Evolutionary conservation across 2,329 filamentous ascomycete species (phyloP), one percentile per base, ranked within the genome.

Genomic region (Aureobasidium sp.): DNA sequence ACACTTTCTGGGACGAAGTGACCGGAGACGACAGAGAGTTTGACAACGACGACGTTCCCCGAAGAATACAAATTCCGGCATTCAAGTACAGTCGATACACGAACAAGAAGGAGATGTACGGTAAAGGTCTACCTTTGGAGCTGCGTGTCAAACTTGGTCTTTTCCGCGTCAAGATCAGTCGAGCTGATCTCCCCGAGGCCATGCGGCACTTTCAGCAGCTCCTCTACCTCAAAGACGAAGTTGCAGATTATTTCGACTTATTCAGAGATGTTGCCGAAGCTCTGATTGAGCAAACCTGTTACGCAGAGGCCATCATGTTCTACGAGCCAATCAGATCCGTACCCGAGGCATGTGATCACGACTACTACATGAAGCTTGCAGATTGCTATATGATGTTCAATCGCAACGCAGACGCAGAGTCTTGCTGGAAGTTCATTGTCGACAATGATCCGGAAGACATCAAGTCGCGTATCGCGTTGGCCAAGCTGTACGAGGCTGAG

Each of bases 61-160:
- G 94, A 64, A 85, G 92, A 62, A 73, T 78, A 1, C 74, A 81
- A 62, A 81, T 89, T 5, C 73, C 82, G 2, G 82, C 82, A 1
- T 96, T 76, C 3, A 75, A 74, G 48, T 65, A 67, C 37, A 70
- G 69, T 61, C 65, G 64, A 12, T 42, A 37, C 11, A 34, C 29
- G 17, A 44, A 42, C 22, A 41, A 62, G n/a, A 60, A 20, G 12
- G 47, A 60, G 12, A 78, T 80, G 0, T 96, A 96, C 72, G 91
- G 90, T 0, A 74, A 81, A 42, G 85, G 86, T 1, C 78, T 97
- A 42, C 93, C 92, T 0, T 73, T 92, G 5, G 91, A 97, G 67
- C 78, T 99, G 45, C 86, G 93, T 22, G 84, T 90, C 34, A 94
- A 93, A 70, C 78, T 99, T 65, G 93, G 90, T 3, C 78, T 93